Percentiles rank a stretch among this genome's conserved stretches.
phyloP scores from a whole-genome alignment of 441 rosid species.

The Syzygium malaccense region DNA sequence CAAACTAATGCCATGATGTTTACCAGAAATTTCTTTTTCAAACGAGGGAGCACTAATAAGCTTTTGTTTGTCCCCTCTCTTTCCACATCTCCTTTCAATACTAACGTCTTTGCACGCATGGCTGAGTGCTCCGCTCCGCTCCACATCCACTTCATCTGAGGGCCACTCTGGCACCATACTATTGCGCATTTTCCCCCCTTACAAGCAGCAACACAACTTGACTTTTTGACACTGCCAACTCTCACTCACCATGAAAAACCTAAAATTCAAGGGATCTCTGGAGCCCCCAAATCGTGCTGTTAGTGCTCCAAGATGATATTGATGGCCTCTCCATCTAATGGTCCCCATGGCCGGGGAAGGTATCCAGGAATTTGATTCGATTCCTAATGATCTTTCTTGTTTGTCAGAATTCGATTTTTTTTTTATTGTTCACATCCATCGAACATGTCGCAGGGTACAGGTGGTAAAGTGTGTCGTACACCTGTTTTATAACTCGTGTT shows the following conservation, averaged over 20 bases:
- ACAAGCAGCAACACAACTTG: neutral
- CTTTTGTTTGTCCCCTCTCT: neutral
- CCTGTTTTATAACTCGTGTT: accelerated
- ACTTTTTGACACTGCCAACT: neutral
- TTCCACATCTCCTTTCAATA: neutral
- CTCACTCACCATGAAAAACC: neutral
- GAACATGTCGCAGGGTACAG: neutral
- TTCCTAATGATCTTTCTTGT: neutral
- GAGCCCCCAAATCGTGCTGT: neutral
- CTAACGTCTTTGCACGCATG: neutral
- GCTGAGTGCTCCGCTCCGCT: neutral
- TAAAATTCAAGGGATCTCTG: neutral
- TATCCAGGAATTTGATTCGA: neutral
- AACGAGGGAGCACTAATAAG: neutral
- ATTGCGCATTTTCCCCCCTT: neutral
- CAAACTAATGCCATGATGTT: neutral
- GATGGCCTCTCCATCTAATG: neutral
- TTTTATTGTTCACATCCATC: neutral
- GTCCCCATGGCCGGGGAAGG: neutral
- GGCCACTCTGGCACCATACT: neutral
- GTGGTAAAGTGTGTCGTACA: neutral
- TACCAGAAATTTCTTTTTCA: neutral
- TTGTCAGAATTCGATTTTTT: neutral
- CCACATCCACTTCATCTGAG: neutral
- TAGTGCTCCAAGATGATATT: neutral